A percentile compares a stretch with the other conserved stretches of the same genome.
Conservation (phyloP, 148 eudicot genomes). For the Selenicereus undatus region DNA sequence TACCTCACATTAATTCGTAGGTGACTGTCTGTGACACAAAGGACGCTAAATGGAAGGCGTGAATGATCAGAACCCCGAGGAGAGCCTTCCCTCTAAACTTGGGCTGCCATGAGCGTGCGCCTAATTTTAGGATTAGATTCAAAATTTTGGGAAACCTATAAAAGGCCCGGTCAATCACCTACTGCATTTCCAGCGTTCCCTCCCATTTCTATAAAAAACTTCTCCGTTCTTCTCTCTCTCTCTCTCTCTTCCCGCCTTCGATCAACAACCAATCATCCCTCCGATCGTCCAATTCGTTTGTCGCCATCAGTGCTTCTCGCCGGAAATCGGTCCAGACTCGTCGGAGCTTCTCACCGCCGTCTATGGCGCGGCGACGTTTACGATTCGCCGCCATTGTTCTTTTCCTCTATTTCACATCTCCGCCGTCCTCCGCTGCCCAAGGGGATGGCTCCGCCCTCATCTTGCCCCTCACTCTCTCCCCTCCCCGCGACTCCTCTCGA, state of each 20-base stretch:
- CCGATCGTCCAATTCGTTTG: background rate
- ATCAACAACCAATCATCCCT: background rate
- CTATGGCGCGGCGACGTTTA: conserved; percentile 28
- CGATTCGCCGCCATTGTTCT: conserved; percentile 28
- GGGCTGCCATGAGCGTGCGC: background rate
- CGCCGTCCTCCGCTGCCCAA: conserved; percentile 17
- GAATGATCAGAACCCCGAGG: background rate
- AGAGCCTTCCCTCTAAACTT: background rate
- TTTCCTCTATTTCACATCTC: conserved; percentile 5
- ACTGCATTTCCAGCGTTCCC: background rate
- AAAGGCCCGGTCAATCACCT: background rate
- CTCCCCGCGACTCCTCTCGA: conserved; percentile 27
- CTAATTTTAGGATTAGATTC: background rate
- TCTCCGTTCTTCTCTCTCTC: background rate
- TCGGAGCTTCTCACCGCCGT: conserved; percentile 12
- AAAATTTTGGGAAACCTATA: background rate
- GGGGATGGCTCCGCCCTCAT: conserved; percentile 37
- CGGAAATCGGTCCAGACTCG: conserved; percentile 2
- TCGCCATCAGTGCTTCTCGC: background rate
- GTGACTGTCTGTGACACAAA: too few relatives aligned
- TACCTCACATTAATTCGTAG: too few relatives aligned
- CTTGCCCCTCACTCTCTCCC: conserved; percentile 55
- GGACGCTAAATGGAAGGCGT: background rate
- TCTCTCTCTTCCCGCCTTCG: background rate
- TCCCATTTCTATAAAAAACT: background rate